Evolutionary conservation across 192 early-diverging fungal genomes (phyloP), one percentile per base, ranked within the genome.

Genomic region (Ambispora gerdemannii): DNA sequence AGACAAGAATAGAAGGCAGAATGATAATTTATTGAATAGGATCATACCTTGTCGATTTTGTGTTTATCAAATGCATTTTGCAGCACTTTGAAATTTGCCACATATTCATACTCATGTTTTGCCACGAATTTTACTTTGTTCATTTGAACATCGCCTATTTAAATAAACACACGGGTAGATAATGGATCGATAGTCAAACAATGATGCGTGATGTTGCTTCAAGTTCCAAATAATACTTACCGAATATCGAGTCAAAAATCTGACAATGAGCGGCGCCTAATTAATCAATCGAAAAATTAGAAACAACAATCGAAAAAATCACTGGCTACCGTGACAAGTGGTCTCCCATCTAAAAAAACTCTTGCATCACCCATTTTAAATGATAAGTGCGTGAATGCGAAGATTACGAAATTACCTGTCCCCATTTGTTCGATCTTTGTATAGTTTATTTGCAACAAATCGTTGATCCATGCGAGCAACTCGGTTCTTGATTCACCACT

Each of bases 91-190:
- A 85, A 99, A 80, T 99, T 99, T 36, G 83, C 82, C 31, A 97
- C 87, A 75, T 92, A 99, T 78, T 99, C 96, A 78, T 96, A 97
- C 72, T 98, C 94, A 60, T 94, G 90, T 80, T 94, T 96, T 30
- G 95, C 90, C 31, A 84, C 81, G 74, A 98, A 99, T 77, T 96
- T 98, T 68, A 99, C 96, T 72, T 93, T 93, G 63, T 76, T 75
- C 72, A 99, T 85, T 24, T 88, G 88, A 11, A 97, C 86, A 82
- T 97, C 83, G 34, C 77, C 83, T 88, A 63, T 63, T 71, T 47
- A 63, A 74, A 67, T 74, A 73, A 51, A 59, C 35, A 47, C n/a
- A 24, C 27, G 30, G 8, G 20, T 76, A 50, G 8, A 25, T 22
- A 58, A 52, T 3, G 10, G 22, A 15, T n/a, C 50, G 1, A n/a